A percentile compares a stretch with the other conserved stretches of the same genome.
These are phyloP conservation scores for Heritiera littoralis DNA, from an alignment of 345 rosid genomes.

Conservation along the genomic window DNA sequence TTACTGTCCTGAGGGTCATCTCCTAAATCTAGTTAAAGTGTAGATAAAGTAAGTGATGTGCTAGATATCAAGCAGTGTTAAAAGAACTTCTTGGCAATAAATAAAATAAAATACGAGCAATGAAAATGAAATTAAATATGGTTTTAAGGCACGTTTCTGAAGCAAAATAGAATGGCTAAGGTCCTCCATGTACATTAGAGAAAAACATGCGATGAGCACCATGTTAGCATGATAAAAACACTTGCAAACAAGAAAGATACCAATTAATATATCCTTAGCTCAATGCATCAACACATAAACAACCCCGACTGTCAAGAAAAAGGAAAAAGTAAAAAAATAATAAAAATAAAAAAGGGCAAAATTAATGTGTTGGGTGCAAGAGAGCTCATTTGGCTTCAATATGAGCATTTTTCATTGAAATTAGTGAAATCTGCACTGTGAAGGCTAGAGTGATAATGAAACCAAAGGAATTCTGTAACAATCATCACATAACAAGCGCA, in stretches of 20 bases:
- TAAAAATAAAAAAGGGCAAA: background rate
- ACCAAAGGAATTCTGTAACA: conserved; percentile 4
- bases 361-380: background rate
- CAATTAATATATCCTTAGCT: conserved; percentile 4
- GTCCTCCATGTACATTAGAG: background rate
- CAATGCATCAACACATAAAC: background rate
- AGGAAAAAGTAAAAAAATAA: background rate
- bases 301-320: conserved; percentile 1
- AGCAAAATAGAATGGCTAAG: background rate
- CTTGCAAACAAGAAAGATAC: background rate
- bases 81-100: background rate
- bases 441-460: conserved; percentile 8
- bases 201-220: background rate
- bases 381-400: background rate
- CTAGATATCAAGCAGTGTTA: background rate
- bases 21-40: background rate
- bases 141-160: conserved; percentile 7
- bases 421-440: background rate
- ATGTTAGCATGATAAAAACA: background rate
- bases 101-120: background rate
- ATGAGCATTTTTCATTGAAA: background rate
- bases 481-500: conserved; percentile 3
- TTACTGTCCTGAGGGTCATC: background rate
- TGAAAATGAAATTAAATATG: conserved; percentile 1
- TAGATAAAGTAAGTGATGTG: conserved; percentile 1